phyloP scores from a whole-genome alignment of 805 yeast genomes.

The Candida chilensis region DNA sequence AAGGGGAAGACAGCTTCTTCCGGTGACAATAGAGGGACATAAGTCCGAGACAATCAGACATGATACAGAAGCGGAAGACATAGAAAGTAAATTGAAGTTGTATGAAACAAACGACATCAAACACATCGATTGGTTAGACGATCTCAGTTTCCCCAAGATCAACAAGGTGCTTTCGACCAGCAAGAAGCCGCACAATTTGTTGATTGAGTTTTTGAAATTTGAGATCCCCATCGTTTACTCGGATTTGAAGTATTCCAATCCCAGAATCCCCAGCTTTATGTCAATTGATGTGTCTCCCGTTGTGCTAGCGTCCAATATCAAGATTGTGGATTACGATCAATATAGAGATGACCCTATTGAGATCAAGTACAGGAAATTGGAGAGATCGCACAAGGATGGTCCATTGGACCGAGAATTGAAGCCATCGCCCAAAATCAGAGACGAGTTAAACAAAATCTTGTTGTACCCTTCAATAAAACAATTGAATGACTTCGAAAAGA shows the following conservation, averaged over 20 bases:
- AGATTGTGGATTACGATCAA: constrained; percentile 65
- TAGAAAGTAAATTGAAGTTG: constrained; percentile 45
- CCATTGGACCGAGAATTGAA: constrained; percentile 77
- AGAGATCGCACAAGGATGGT: constrained; percentile 72
- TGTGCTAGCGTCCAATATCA: constrained; percentile 11
- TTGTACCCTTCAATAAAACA: constrained; percentile 78
- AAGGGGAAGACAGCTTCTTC: constrained; percentile 58
- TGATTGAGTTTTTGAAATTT: constrained; percentile 31
- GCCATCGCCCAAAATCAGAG: constrained; percentile 79
- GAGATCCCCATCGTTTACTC: constrained; percentile 32
- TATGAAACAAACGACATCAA: constrained; percentile 64
- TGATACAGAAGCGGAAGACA: constrained; percentile 27
- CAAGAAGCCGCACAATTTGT: constrained; percentile 13
- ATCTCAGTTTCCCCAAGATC: constrained; percentile 46
- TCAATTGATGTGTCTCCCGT: too few species aligned
- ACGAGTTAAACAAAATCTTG: constrained; percentile 60
- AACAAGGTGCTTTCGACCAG: constrained; percentile 3
- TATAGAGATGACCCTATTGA: constrained; percentile 68
- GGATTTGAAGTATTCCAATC: constrained; percentile 14
- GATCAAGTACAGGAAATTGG: constrained; percentile 73
- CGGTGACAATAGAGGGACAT: constrained; percentile 9
- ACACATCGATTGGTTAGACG: constrained; percentile 67
- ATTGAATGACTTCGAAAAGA: constrained; percentile 74
- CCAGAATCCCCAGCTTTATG: background rate
- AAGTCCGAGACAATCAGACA: constrained; percentile 9